Conservation (phyloP, 371 early-diverging fungal genomes). For the Sporodiniella umbellata region DNA sequence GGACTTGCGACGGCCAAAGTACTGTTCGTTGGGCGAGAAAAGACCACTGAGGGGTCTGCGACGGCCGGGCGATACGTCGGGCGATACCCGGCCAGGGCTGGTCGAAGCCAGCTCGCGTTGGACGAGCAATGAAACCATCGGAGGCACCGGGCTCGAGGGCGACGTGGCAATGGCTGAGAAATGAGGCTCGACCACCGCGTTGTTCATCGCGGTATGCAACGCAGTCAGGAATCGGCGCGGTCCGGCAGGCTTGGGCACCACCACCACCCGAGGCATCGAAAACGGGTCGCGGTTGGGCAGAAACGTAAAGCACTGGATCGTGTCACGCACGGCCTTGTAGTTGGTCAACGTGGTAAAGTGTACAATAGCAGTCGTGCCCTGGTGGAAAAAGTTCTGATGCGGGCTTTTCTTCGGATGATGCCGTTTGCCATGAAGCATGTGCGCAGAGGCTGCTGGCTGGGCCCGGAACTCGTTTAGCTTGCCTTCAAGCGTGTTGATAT, state of each 20-base stretch:
- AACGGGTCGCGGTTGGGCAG: constrained; percentile 22
- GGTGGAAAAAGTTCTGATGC: constrained; percentile 7
- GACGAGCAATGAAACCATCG: not conserved
- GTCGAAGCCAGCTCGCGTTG: no score
- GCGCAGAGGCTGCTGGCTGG: no score
- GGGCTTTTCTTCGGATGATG: no score
- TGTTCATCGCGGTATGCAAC: constrained; percentile 60
- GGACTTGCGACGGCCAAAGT: constrained; percentile 5
- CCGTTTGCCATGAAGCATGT: constrained; percentile 21
- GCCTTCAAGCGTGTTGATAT: constrained; percentile 46
- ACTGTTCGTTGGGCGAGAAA: constrained; percentile 18
- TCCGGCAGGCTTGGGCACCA: constrained; percentile 69
- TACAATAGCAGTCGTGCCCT: constrained; percentile 51
- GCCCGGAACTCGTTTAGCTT: constrained; percentile 43
- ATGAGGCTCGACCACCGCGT: constrained; percentile 53
- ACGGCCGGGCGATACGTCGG: constrained; percentile 1
- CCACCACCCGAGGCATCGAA: constrained; percentile 63
- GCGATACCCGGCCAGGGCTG: no score
- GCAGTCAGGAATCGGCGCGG: constrained; percentile 66
- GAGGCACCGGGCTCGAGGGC: constrained; percentile 31
- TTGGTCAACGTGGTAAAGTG: constrained; percentile 60
- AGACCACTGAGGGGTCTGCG: constrained; percentile 21
- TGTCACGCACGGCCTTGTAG: constrained; percentile 56
- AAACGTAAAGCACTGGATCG: constrained; percentile 37
- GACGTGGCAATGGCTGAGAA: constrained; percentile 68